phyloP scores from a whole-genome alignment of 108 stramenopile genomes.

The Nitzschia sp. region DNA sequence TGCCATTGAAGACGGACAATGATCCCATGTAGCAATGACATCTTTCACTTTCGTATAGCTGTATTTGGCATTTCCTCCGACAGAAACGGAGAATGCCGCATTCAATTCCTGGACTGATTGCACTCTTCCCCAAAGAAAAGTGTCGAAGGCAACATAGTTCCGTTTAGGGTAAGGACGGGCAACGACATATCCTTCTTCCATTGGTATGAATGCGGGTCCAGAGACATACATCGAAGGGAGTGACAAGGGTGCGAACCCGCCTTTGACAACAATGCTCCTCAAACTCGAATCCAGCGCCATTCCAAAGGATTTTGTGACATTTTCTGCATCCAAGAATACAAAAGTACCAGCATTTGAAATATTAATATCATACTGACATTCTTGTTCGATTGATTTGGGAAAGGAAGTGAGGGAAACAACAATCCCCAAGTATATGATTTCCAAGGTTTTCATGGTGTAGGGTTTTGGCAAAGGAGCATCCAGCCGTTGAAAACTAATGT shows the following conservation, averaged over 20 bases:
- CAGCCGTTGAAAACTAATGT: too few relatives aligned
- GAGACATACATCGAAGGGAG: constrained; percentile 6
- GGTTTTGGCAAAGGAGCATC: too few relatives aligned
- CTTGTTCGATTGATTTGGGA: too few relatives aligned
- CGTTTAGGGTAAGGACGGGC: constrained; percentile 48
- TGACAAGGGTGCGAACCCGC: constrained; percentile 38
- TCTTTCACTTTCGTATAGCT: constrained; percentile 72
- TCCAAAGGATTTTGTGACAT: too few relatives aligned
- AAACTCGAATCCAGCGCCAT: too few relatives aligned
- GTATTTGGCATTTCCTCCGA: constrained; percentile 43
- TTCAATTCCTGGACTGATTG: constrained; percentile 38
- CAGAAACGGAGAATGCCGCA: constrained; percentile 34
- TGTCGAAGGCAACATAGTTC: constrained; percentile 64
- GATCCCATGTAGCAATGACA: constrained; percentile 70
- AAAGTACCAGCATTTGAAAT: too few relatives aligned
- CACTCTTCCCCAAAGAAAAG: constrained; percentile 48
- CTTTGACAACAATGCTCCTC: constrained; percentile 8
- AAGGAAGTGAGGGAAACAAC: too few relatives aligned
- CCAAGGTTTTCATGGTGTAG: too few relatives aligned
- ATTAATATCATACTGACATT: too few relatives aligned
- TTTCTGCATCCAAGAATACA: too few relatives aligned
- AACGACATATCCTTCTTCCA: constrained; percentile 64
- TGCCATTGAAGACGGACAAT: constrained; percentile 11
- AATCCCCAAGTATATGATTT: too few relatives aligned
- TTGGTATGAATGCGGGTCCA: constrained; percentile 29